These are phyloP conservation scores for Nitzschia sp. DNA, from an alignment of 108 stramenopile species.

Conservation along the genomic window DNA sequence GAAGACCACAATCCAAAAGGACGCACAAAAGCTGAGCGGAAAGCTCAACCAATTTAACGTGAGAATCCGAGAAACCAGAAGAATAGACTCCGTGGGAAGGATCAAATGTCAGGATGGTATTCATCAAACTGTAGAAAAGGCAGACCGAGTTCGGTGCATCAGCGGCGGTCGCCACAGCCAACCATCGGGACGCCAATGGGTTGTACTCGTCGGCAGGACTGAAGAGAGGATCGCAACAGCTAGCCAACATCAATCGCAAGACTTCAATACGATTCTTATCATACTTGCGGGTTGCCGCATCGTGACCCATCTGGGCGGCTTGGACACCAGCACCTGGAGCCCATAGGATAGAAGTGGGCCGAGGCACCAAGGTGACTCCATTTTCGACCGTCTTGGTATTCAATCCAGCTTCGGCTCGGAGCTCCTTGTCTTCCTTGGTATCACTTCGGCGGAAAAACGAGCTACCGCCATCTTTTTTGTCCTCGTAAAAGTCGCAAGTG, in stretches of 20 bases:
- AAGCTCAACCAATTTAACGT: conserved; percentile 79
- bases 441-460: conserved; percentile 20
- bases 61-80: conserved; percentile 57
- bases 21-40: conserved; percentile 87
- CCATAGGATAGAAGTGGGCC: conserved; percentile 76
- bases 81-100: conserved; percentile 40
- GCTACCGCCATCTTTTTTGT: conserved; percentile 24
- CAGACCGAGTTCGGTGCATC: conserved; percentile 93
- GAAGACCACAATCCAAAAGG: conserved; percentile 85
- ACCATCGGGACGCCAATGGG: conserved; percentile 82
- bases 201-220: conserved; percentile 90
- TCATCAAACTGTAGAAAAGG: conserved; percentile 92
- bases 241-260: conserved; percentile 84
- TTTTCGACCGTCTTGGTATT: conserved; percentile 39
- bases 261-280: conserved; percentile 95
- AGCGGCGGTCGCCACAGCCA: conserved; percentile 81
- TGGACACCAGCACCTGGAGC: conserved; percentile 68
- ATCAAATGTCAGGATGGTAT: conserved; percentile 88
- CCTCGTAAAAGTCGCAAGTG: conserved; percentile 92
- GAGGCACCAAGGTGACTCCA: conserved; percentile 56
- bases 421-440: conserved; percentile 58
- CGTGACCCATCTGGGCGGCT: conserved; percentile 38
- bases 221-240: conserved; percentile 93
- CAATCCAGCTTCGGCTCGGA: conserved; percentile 63
- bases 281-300: conserved; percentile 70